Percentiles rank a stretch among this genome's conserved stretches.
Conservation (phyloP, 306 rosid species). For the Cucurbita ficifolia region DNA sequence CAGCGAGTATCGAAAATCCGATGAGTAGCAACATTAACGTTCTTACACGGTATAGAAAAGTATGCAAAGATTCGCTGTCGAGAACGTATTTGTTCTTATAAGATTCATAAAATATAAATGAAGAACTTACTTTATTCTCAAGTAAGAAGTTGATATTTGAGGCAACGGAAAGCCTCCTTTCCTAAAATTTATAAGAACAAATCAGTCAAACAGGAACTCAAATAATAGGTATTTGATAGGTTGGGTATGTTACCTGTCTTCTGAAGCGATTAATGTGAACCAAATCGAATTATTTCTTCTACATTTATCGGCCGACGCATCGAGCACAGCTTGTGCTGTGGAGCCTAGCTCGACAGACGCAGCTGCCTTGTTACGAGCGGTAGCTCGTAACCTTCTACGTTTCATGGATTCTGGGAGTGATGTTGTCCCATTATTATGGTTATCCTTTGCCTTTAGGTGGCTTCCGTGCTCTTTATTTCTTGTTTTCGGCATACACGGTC, state of each 20-base stretch:
- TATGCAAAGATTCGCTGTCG: background rate
- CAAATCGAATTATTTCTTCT: slow-evolving; percentile 62
- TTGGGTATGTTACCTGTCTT: slow-evolving; percentile 48
- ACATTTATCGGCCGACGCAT: slow-evolving; percentile 33
- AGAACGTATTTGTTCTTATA: background rate
- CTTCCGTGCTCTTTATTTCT: slow-evolving; percentile 54
- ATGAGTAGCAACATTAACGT: background rate
- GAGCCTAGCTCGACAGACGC: slow-evolving; percentile 37
- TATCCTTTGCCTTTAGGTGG: slow-evolving; percentile 38
- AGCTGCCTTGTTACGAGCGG: slow-evolving; percentile 43
- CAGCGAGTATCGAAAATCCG: background rate
- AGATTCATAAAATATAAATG: background rate
- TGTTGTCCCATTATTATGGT: slow-evolving; percentile 31
- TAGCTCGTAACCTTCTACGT: slow-evolving; percentile 45
- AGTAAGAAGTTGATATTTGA: slow-evolving; percentile 69
- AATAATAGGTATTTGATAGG: background rate
- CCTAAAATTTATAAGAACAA: slow-evolving; percentile 33
- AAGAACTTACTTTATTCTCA: slow-evolving; percentile 68
- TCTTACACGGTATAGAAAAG: background rate
- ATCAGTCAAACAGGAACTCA: slow-evolving; percentile 17
- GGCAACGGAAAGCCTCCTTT: slow-evolving; percentile 80
- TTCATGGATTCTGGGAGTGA: slow-evolving; percentile 44
- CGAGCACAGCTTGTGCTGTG: slow-evolving; percentile 43
- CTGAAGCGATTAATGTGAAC: slow-evolving; percentile 89
- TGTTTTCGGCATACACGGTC: slow-evolving; percentile 28